Conservation (phyloP, 441 rosid species). For the Pelargonium citronellum region DNA sequence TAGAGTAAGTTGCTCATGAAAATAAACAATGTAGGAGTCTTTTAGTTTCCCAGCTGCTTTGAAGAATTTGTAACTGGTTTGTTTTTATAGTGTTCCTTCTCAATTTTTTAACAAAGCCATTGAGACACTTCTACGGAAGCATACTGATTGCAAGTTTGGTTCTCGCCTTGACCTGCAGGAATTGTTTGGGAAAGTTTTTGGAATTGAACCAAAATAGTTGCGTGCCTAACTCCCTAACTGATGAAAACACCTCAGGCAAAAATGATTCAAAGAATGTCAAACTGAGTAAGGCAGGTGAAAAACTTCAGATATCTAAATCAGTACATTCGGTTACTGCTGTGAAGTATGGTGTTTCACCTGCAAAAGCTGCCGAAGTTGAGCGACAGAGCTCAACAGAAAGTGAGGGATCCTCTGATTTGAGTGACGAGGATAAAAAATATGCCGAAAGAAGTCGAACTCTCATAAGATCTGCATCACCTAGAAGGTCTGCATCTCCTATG, state of each 20-base stretch:
- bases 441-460: constrained; percentile 51
- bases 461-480: constrained; percentile 48
- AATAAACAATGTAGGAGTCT: constrained; percentile 1
- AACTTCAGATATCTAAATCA: constrained; percentile 31
- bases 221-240: constrained; percentile 16
- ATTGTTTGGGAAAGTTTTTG: constrained; percentile 26
- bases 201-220: constrained; percentile 27
- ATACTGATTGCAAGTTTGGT: constrained; percentile 12
- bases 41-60: constrained; percentile 13
- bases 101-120: not conserved
- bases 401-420: constrained; percentile 41
- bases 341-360: constrained; percentile 59
- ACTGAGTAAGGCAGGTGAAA: constrained; percentile 24
- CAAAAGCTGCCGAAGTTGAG: constrained; percentile 56
- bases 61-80: constrained; percentile 10
- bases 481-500: constrained; percentile 75
- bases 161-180: constrained; percentile 33
- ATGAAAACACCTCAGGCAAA: constrained; percentile 22
- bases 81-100: not conserved
- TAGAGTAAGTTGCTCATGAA: constrained; percentile 43
- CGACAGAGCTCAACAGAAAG: constrained; percentile 44
- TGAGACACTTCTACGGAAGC: not conserved
- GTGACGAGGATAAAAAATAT: constrained; percentile 35
- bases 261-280: constrained; percentile 19
- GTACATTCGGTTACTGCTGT: constrained; percentile 30